Evolutionary conservation across 1,139 yeast genomes (phyloP).

Genomic region (Lodderomyces pseudojiufengensis): DNA sequence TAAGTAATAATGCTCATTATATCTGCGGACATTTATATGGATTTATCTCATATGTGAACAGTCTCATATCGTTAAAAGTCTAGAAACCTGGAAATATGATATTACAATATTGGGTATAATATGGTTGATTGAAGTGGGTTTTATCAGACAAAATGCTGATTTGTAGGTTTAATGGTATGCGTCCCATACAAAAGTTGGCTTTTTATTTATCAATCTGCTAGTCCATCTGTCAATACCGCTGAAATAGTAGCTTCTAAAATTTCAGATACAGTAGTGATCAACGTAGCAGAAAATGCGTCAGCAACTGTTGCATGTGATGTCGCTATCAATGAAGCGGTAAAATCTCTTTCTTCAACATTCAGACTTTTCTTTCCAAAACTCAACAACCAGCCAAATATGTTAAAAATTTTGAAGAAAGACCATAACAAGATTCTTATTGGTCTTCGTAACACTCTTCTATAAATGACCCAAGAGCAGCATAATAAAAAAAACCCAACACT

Average conservation of each 20-base stretch:
- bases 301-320: slow-evolving; percentile 2
- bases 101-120: no score
- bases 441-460: slow-evolving; percentile 56
- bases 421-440: slow-evolving; percentile 59
- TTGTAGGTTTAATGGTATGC: no score
- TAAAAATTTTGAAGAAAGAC: slow-evolving; percentile 48
- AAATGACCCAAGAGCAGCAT: slow-evolving; percentile 60
- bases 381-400: slow-evolving; percentile 32
- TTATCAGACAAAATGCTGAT: no score
- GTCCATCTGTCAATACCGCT: slow-evolving; percentile 4
- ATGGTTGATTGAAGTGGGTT: no score
- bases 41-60: no score
- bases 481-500: slow-evolving; percentile 54
- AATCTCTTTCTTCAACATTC: slow-evolving; percentile 5
- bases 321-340: slow-evolving; percentile 6
- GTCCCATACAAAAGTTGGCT: no score
- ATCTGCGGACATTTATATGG: no score
- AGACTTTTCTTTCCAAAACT: slow-evolving; percentile 2
- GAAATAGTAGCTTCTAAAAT: slow-evolving; percentile 3
- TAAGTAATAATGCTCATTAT: no score
- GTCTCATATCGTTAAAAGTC: no score
- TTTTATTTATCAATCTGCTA: slow-evolving; percentile 10
- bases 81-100: no score
- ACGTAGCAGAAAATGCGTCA: slow-evolving; percentile 1
- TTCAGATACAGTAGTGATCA: not conserved